Evolutionary conservation across 306 rosid species (phyloP).

Genomic region (Inga leiocalycina): DNA sequence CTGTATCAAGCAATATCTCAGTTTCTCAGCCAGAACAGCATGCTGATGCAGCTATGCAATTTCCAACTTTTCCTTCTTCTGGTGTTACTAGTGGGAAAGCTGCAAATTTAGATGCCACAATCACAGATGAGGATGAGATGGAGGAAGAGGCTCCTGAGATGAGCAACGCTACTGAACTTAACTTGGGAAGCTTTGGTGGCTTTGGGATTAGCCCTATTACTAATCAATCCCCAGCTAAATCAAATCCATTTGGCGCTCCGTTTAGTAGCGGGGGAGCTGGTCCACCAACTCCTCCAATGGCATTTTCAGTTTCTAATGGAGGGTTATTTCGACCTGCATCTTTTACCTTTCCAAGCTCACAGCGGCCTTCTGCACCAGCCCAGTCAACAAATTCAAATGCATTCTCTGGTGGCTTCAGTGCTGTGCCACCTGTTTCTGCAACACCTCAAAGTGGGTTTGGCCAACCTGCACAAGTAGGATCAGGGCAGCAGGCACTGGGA

Average conservation of each 20-base stretch:
- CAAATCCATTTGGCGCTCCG: slow-evolving; percentile 78
- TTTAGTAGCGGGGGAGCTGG: slow-evolving; percentile 56
- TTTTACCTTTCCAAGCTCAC: slow-evolving; percentile 63
- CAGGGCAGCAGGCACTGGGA: slow-evolving; percentile 88
- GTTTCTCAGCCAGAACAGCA: slow-evolving; percentile 47
- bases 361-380: slow-evolving; percentile 47
- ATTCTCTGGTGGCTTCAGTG: slow-evolving; percentile 64
- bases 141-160: slow-evolving; percentile 93
- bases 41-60: slow-evolving; percentile 47
- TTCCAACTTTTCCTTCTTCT: slow-evolving; percentile 45
- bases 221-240: slow-evolving; percentile 55
- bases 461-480: slow-evolving; percentile 73
- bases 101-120: slow-evolving; percentile 49
- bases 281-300: slow-evolving; percentile 42
- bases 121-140: slow-evolving; percentile 78
- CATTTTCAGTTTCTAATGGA: slow-evolving; percentile 62
- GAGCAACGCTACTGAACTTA: slow-evolving; percentile 48
- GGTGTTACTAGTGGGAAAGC: slow-evolving; percentile 44
- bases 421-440: slow-evolving; percentile 46
- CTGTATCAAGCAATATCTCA: slow-evolving; percentile 30
- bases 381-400: slow-evolving; percentile 60
- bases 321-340: slow-evolving; percentile 88
- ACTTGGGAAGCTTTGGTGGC: slow-evolving; percentile 63
- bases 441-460: slow-evolving; percentile 57
- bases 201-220: slow-evolving; percentile 63